phyloP scores from a whole-genome alignment of 176 grass and related monocot genomes.

The Oryza meridionalis region DNA sequence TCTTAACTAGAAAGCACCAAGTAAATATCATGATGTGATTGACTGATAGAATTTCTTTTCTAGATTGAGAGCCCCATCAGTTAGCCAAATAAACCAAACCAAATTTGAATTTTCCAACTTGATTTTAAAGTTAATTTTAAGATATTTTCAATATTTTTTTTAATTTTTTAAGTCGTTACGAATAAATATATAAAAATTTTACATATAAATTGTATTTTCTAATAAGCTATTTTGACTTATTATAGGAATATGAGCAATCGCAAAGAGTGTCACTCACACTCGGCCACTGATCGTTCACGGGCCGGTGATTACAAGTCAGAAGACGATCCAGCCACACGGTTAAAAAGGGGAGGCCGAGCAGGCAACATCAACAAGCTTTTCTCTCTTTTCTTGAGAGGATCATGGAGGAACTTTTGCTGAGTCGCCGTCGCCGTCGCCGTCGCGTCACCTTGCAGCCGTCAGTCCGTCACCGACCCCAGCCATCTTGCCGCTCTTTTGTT shows the following conservation, averaged over 20 bases:
- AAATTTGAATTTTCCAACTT: no score
- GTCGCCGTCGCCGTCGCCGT: not conserved
- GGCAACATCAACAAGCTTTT: not conserved
- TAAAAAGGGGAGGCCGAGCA: not conserved
- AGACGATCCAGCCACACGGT: not conserved
- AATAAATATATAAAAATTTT: no score
- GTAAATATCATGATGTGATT: not conserved
- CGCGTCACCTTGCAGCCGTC: slow-evolving; percentile 8
- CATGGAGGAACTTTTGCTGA: not conserved
- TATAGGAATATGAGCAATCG: no score
- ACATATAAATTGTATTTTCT: no score
- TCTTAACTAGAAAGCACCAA: not conserved
- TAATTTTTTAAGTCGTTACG: no score
- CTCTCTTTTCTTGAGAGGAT: not conserved
- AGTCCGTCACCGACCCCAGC: not conserved
- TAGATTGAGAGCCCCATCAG: not conserved
- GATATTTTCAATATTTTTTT: no score
- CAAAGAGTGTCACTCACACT: not conserved
- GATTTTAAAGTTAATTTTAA: no score
- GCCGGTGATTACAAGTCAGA: not conserved
- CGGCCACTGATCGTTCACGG: not conserved
- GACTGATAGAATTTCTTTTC: not conserved
- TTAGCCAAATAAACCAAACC: no score
- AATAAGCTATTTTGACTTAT: no score
- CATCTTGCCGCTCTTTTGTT: not conserved